A percentile compares a stretch with the other conserved stretches of the same genome.
phyloP scores from a whole-genome alignment of 2,329 filamentous ascomycete genomes.

The Davidsoniella neocaledoniae region DNA sequence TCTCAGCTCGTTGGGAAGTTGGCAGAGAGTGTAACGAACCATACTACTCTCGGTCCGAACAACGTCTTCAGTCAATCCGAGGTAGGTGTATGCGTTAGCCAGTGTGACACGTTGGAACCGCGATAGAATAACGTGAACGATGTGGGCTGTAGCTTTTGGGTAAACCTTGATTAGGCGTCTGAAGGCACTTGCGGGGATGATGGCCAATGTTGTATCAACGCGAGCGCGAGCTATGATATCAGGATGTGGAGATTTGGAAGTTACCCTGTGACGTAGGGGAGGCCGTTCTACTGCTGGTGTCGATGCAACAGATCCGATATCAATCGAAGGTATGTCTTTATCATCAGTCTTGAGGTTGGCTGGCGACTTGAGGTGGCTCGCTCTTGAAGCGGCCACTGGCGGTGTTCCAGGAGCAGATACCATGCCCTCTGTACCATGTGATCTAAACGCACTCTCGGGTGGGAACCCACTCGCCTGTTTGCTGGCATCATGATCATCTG shows the following conservation, averaged over 20 bases:
- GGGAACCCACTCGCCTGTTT: conserved; percentile 3
- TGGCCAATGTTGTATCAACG: conserved; percentile 92
- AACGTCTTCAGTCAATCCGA: conserved; percentile 82
- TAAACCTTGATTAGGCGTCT: conserved; percentile 83
- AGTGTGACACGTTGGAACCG: conserved; percentile 88
- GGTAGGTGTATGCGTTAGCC: conserved; percentile 83
- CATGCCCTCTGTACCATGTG: not conserved
- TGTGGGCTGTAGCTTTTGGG: conserved; percentile 89
- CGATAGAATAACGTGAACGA: conserved; percentile 92
- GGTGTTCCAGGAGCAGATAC: conserved; percentile 9
- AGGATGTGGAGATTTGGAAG: conserved; percentile 70
- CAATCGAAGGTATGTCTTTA: conserved; percentile 15
- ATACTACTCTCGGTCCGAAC: conserved; percentile 84
- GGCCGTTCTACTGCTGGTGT: not conserved
- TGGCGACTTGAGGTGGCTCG: not conserved
- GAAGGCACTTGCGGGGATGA: conserved; percentile 94
- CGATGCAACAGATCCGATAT: not conserved
- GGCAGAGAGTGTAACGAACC: conserved; percentile 80
- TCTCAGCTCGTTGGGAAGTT: conserved; percentile 77
- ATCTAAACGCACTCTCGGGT: not conserved
- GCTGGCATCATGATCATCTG: conserved; percentile 34
- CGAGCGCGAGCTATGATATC: conserved; percentile 94
- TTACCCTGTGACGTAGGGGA: conserved; percentile 19
- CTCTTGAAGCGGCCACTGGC: not conserved
- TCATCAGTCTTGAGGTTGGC: not conserved